Evolutionary conservation across 495 filamentous ascomycete genomes (phyloP).

Genomic region (Tuber magnatum): DNA sequence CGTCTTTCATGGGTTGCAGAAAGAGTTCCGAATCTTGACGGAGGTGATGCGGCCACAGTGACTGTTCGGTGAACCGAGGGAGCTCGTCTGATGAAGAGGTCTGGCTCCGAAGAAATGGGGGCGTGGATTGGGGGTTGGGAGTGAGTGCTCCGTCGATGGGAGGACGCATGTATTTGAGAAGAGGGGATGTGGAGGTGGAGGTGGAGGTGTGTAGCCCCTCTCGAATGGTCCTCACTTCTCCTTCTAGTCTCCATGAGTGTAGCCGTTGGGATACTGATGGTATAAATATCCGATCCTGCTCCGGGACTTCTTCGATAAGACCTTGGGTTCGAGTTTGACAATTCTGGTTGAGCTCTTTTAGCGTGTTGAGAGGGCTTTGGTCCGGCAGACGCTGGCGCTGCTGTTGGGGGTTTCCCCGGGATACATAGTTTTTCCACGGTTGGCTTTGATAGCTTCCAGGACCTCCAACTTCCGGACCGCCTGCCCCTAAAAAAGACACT

Average conservation of each 20-base stretch:
- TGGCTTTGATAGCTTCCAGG: not conserved
- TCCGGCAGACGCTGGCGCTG: slow-evolving; percentile 18
- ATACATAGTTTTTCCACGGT: not conserved
- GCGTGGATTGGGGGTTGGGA: slow-evolving; percentile 6
- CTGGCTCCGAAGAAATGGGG: slow-evolving; percentile 11
- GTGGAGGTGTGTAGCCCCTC: slow-evolving; percentile 23
- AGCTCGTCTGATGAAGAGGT: not conserved
- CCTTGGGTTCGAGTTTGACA: slow-evolving; percentile 19
- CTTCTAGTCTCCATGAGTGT: slow-evolving; percentile 6
- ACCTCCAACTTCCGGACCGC: slow-evolving; percentile 13
- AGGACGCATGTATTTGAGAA: slow-evolving; percentile 18
- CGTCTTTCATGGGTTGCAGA: slow-evolving; percentile 14
- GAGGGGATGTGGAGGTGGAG: slow-evolving; percentile 27
- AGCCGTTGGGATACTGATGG: slow-evolving; percentile 25
- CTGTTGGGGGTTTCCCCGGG: slow-evolving; percentile 9
- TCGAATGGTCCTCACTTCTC: not conserved
- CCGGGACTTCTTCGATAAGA: slow-evolving; percentile 7
- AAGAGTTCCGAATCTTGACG: slow-evolving; percentile 32
- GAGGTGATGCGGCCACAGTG: slow-evolving; percentile 21
- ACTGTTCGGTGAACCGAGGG: not conserved
- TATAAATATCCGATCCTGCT: slow-evolving; percentile 26
- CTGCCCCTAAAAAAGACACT: slow-evolving; percentile 25
- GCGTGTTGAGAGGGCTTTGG: slow-evolving; percentile 12
- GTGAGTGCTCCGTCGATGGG: slow-evolving; percentile 26
- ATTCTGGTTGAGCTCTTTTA: slow-evolving; percentile 7